A percentile compares a stretch with the other conserved stretches of the same genome.
Conservation (phyloP, 73 alveolate genomes). For the Paramecium tetraurelia region DNA sequence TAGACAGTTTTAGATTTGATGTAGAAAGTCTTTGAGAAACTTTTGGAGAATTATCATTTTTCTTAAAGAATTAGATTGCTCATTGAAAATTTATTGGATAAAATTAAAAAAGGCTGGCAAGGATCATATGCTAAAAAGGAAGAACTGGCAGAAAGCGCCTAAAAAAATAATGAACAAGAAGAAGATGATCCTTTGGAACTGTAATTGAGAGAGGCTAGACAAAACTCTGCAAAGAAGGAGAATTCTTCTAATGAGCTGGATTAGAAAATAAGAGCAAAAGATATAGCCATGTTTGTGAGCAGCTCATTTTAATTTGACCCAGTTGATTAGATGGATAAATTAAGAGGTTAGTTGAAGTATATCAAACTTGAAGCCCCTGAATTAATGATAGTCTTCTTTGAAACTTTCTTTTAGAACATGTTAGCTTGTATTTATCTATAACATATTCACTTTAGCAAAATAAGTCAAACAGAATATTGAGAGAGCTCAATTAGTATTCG, state of each 20-base stretch:
- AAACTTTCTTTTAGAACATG: not conserved
- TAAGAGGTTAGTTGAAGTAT: not conserved
- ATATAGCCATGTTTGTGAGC: not conserved
- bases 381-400: not conserved
- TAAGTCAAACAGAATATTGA: not conserved
- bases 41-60: not conserved
- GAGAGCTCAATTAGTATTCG: not conserved
- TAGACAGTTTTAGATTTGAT: not conserved
- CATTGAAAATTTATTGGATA: not conserved
- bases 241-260: not conserved
- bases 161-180: not conserved
- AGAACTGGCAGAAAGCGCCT: not conserved
- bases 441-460: not conserved
- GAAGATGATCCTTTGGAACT: slow-evolving; percentile 1
- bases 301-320: not conserved
- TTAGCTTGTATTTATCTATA: not conserved
- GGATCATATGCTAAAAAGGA: not conserved
- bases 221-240: not conserved
- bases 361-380: not conserved
- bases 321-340: not conserved
- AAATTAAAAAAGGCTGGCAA: not conserved
- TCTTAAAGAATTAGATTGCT: slow-evolving; percentile 1
- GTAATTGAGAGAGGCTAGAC: not conserved
- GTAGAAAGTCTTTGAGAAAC: not conserved
- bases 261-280: not conserved